Conservation (phyloP, 257 asterid species). For the Salvia rosmarinus region DNA sequence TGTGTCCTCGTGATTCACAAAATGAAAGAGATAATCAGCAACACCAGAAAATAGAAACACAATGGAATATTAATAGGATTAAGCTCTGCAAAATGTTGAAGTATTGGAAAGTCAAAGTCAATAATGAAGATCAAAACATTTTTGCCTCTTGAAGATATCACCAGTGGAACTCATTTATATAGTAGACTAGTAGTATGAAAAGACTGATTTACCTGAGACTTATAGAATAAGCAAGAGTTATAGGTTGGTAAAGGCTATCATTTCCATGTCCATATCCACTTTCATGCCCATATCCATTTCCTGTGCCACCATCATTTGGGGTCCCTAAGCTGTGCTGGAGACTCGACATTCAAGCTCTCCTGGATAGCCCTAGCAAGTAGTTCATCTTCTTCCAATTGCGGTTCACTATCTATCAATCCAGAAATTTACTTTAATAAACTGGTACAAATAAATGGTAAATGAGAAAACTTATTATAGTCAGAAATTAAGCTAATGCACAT, state of each 20-base stretch:
- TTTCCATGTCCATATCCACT: constrained; percentile 39
- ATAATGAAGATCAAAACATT: background rate
- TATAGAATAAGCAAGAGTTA: constrained; percentile 40
- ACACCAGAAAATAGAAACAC: background rate
- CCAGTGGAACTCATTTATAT: background rate
- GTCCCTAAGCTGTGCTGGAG: constrained; percentile 57
- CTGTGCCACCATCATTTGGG: constrained; percentile 38
- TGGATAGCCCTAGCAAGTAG: constrained; percentile 84
- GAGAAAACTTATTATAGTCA: background rate
- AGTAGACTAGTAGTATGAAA: constrained; percentile 8
- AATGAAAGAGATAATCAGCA: background rate
- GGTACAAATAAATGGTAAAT: constrained; percentile 23
- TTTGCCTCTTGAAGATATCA: constrained; percentile 12
- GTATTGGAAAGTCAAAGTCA: constrained; percentile 5
- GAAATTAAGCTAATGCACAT: background rate
- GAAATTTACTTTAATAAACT: constrained; percentile 34
- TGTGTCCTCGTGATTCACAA: background rate
- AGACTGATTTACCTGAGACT: constrained; percentile 43
- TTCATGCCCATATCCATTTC: constrained; percentile 40
- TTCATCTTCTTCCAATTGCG: constrained; percentile 86
- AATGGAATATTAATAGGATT: background rate
- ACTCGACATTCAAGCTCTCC: constrained; percentile 72
- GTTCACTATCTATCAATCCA: constrained; percentile 55
- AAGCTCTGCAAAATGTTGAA: constrained; percentile 3
- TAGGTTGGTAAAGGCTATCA: constrained; percentile 52